These are phyloP conservation scores for Alternaria triticina DNA, from an alignment of 2,329 filamentous ascomycete genomes.

Conservation along the genomic window DNA sequence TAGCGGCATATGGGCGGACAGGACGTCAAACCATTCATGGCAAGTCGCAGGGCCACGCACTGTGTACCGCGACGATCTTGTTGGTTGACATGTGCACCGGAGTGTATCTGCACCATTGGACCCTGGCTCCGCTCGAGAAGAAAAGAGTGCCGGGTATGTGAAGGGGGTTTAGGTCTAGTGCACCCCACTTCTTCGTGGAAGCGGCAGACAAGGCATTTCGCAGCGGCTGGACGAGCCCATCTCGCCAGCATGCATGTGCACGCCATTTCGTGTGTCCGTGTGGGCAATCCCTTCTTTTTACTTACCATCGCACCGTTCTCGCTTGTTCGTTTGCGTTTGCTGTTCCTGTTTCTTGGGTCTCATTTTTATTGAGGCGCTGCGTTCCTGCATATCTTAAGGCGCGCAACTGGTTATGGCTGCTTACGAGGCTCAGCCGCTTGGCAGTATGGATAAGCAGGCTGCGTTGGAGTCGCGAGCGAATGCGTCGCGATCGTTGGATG, in stretches of 20 bases:
- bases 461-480: constrained; percentile 6
- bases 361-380: constrained; percentile 15
- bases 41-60: not conserved
- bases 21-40: not conserved
- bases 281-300: constrained; percentile 1
- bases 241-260: not conserved
- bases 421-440: constrained; percentile 20
- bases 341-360: not conserved
- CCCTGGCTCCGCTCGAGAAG: not conserved
- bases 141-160: not conserved
- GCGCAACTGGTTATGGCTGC: constrained; percentile 22
- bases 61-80: not conserved
- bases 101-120: not conserved
- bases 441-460: constrained; percentile 13
- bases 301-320: constrained; percentile 3
- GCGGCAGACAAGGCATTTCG: not conserved
- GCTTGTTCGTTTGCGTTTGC: not conserved
- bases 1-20: not conserved
- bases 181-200: constrained; percentile 1
- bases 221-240: constrained; percentile 2
- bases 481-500: constrained; percentile 18
- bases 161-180: not conserved
- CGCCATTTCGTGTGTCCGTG: not conserved
- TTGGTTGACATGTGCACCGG: not conserved
- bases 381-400: constrained; percentile 12